Base-by-base conservation (phyloP, 1,284 basidiomycete species). In the Cutaneotrichosporon cavernicola region DNA sequence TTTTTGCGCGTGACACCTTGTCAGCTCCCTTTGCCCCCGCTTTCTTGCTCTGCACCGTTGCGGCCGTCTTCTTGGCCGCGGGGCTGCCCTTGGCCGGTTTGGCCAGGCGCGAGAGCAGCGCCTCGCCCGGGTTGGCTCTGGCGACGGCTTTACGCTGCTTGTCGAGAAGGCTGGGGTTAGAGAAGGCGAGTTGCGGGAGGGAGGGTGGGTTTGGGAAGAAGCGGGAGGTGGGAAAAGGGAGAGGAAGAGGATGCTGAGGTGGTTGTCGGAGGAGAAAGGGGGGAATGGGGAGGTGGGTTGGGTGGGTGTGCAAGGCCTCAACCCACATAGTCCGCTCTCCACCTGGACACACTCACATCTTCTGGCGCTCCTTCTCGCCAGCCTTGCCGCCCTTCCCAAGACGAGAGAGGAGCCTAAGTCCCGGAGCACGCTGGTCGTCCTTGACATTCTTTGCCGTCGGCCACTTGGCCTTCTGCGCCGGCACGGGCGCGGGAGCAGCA, bases 91-190 rank as follows among this genome's bases (percentile, higher is more conserved):
- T 75, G 52, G 58, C 22, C 14, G 52, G 14, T 58, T 69, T 67
- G 30, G 65, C 67, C 21, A 79, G 56, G 5, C 77, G 73, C 18
- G 71, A 68, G 16, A 76, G 68, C 14, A 79, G 72, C n/a, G 69
- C 64, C 46, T 70, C 65, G 21, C 73, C 75, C 0, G 75, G 65
- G 50, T 60, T 56, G 3, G 51, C 64, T n/a, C 62, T 65, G 26
- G 55, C 64, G 8, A 76, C 61, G 38, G 76, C 75, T n/a, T 73
- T 74, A 36, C 71, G 73, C 63, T 78, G 76, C 50, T 72, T 72
- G 16, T 75, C 74, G 22, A 76, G 52, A 8, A 78, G 68, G 1
- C 75, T 78, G 64, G n/a, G 53, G 50, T 65, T 18, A 65, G 62
- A 32, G 21, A 26, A 26, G 26, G 26, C 26, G 26, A 3, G 26